These are phyloP conservation scores for Rhynchosporium agropyri DNA, from an alignment of 2,329 filamentous ascomycete species.

Conservation along the genomic window DNA sequence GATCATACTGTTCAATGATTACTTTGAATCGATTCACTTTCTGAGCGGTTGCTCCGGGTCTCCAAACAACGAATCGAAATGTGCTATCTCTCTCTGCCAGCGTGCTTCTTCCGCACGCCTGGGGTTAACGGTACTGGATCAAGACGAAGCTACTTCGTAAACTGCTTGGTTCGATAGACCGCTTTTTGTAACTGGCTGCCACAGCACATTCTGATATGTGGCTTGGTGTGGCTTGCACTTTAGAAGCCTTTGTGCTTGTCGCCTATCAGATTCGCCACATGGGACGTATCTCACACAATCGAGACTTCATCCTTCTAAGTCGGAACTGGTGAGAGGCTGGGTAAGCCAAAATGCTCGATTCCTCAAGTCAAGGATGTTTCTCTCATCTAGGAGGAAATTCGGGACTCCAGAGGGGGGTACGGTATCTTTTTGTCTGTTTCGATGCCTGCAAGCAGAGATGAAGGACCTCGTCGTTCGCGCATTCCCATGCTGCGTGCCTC, in stretches of 20 bases:
- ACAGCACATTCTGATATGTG: conserved; percentile 4
- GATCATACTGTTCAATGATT: no score
- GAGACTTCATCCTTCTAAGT: neutral
- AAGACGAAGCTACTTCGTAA: neutral
- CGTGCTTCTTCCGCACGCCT: no score
- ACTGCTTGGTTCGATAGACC: conserved; percentile 1
- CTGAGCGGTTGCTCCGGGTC: neutral
- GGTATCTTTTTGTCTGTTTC: conserved; percentile 9
- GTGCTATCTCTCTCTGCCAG: no score
- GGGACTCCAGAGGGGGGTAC: neutral
- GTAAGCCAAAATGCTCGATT: no score
- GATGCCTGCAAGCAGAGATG: conserved; percentile 20
- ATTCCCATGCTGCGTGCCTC: conserved; percentile 7
- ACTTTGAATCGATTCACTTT: neutral
- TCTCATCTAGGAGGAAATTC: neutral
- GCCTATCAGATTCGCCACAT: neutral
- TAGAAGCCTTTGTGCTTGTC: neutral
- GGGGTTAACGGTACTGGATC: no score
- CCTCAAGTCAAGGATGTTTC: no score
- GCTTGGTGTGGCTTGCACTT: conserved; percentile 21
- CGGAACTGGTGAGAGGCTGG: neutral
- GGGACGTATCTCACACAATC: neutral
- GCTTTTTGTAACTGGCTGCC: conserved; percentile 9
- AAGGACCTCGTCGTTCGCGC: conserved; percentile 19
- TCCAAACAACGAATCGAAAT: neutral